These are phyloP conservation scores for Naganishia friedmannii DNA, from an alignment of 768 basidiomycete genomes.

Conservation along the genomic window DNA sequence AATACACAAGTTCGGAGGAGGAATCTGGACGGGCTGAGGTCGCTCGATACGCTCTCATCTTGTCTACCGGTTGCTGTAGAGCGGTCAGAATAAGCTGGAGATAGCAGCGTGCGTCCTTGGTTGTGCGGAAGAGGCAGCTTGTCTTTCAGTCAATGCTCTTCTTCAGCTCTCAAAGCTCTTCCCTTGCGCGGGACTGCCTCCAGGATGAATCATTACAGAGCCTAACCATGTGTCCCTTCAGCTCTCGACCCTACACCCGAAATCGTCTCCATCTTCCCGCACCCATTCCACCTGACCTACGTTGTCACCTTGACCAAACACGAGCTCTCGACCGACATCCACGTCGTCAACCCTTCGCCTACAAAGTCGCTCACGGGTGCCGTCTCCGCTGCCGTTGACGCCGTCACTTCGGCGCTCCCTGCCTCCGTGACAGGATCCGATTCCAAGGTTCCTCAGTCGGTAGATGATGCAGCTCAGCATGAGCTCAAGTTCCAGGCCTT, in stretches of 20 bases:
- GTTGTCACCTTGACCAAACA: constrained; percentile 74
- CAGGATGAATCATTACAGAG: too few relatives aligned
- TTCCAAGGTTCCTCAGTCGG: neutral
- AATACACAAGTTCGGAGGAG: too few relatives aligned
- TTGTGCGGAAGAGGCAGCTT: too few relatives aligned
- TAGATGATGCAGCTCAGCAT: neutral
- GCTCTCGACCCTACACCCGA: constrained; percentile 65
- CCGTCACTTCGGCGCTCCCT: constrained; percentile 23
- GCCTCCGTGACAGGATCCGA: neutral
- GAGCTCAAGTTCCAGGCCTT: constrained; percentile 82
- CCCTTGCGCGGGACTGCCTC: too few relatives aligned
- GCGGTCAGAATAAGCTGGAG: too few relatives aligned
- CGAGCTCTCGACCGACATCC: constrained; percentile 71
- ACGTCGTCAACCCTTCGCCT: constrained; percentile 69
- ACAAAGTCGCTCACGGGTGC: constrained; percentile 45
- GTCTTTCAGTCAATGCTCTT: too few relatives aligned
- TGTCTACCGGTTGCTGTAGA: too few relatives aligned
- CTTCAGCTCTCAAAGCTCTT: too few relatives aligned
- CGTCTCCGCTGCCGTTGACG: constrained; percentile 18
- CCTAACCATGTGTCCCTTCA: constrained; percentile 52
- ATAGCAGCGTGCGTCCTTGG: too few relatives aligned
- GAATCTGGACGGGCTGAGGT: too few relatives aligned
- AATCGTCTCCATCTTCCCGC: constrained; percentile 63
- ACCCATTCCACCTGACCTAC: constrained; percentile 70
- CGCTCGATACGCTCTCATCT: too few relatives aligned